phyloP scores from a whole-genome alignment of 2,329 filamentous ascomycete genomes.

The Monosporascus sp. region DNA sequence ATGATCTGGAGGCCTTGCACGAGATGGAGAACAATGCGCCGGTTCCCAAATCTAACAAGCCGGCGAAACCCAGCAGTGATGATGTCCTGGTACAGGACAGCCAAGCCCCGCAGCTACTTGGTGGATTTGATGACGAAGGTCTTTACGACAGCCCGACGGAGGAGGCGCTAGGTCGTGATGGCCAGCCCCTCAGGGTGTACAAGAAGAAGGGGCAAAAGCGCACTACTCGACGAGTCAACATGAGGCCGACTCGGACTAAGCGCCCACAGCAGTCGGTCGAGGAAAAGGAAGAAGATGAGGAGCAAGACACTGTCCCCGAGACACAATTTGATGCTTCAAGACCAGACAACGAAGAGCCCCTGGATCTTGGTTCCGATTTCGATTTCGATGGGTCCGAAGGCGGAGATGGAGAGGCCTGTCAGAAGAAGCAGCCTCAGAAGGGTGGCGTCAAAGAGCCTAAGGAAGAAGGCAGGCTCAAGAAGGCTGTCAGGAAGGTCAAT shows the following conservation, averaged over 20 bases:
- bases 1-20: constrained; percentile 68
- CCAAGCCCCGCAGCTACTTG: constrained; percentile 41
- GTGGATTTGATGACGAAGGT: constrained; percentile 60
- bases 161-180: constrained; percentile 44
- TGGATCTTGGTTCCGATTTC: constrained; percentile 33
- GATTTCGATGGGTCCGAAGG: constrained; percentile 33
- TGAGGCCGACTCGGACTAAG: constrained; percentile 47
- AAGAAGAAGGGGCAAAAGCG: constrained; percentile 85
- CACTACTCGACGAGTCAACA: constrained; percentile 65
- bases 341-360: constrained; percentile 22
- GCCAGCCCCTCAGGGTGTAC: constrained; percentile 57
- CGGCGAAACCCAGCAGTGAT: constrained; percentile 13
- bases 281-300: constrained; percentile 29
- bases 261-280: constrained; percentile 34
- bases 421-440: constrained; percentile 17
- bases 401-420: constrained; percentile 27
- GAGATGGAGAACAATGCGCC: constrained; percentile 57
- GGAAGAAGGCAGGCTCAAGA: constrained; percentile 43
- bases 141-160: constrained; percentile 54
- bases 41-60: constrained; percentile 7
- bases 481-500: constrained; percentile 55
- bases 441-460: constrained; percentile 21
- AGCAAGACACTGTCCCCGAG: constrained; percentile 36
- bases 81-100: constrained; percentile 40
- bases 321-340: constrained; percentile 29